Conservation (phyloP, 1,284 basidiomycete genomes). For the Trametes versicolor region DNA sequence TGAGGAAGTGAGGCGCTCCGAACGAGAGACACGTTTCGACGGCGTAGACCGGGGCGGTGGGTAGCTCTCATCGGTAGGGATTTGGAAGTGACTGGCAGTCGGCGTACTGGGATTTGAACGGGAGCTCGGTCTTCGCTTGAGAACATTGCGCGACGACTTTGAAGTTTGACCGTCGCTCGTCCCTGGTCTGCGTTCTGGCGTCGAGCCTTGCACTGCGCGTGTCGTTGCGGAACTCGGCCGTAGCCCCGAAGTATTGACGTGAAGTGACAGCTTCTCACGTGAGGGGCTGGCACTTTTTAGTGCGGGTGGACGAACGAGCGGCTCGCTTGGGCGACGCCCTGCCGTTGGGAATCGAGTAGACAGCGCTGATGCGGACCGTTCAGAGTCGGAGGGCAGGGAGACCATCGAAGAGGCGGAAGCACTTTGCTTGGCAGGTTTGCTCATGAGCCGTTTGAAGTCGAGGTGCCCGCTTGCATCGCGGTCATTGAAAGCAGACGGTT, state of each 20-base stretch:
- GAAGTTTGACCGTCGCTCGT: conserved; percentile 21
- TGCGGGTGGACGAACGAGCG: conserved; percentile 17
- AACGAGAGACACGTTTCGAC: conserved; percentile 9
- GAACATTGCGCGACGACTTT: conserved; percentile 50
- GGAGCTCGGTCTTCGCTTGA: conserved; percentile 54
- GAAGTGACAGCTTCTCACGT: conserved; percentile 26
- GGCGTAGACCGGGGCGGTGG: conserved; percentile 14
- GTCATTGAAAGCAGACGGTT: conserved; percentile 40
- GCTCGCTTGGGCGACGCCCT: conserved; percentile 26
- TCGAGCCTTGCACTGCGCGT: conserved; percentile 14
- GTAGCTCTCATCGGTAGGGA: conserved; percentile 17
- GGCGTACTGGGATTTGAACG: conserved; percentile 44
- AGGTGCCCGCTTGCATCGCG: conserved; percentile 45
- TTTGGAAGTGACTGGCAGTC: conserved; percentile 29
- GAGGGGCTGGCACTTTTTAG: conserved; percentile 19
- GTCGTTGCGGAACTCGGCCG: conserved; percentile 16
- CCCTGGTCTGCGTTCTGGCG: conserved; percentile 23
- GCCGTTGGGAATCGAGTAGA: conserved; percentile 17
- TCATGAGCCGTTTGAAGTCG: conserved; percentile 51
- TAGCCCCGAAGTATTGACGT: conserved; percentile 23
- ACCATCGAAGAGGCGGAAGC: conserved; percentile 43
- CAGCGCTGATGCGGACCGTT: conserved; percentile 30
- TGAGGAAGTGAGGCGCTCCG: conserved; percentile 5
- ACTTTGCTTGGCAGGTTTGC: conserved; percentile 47
- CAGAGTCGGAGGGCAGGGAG: conserved; percentile 48